Base-by-base conservation (phyloP, 129 eudicot species). In the Flaveria brownii region DNA sequence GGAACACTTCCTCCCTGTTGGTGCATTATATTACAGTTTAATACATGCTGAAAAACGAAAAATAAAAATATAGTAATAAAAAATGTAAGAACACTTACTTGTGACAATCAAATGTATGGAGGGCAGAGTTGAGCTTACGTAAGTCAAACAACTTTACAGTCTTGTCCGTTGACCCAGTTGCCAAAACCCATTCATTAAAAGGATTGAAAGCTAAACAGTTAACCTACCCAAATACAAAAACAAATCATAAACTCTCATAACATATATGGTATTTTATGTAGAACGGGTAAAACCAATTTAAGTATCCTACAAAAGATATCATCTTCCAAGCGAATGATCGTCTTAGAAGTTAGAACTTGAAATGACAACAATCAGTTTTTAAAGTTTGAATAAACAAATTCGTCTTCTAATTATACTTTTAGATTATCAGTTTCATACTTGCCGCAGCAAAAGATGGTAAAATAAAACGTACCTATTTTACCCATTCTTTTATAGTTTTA, bases 161-260 rank as follows among this genome's bases (percentile, higher is more conserved):
- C 85, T 88, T 94, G 82, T 94, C 98, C 1, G 98, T 87, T 13
- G 98, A 94, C 7, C 98, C 98, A 1, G 98, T 94, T 18, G 98
- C 98, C 73, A 94, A 69, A 75, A 94, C 89, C 98, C 98, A 93
- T 57, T 93, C 98, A 71, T 93, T 93, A 46, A 91, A 85, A n/a
- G 98, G 97, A 59, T 93, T 93, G 60, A 94, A 94, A 30, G 98
- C 93, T 70, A 94, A 84, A 80, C 96, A 91, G 71, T 94, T 94
- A 41, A 94, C 98, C 97, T 93, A 61, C 62, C 65, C 59, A 69
- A 74, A 70, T 39, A 72, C 46, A 16, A 17, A 36, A 70, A 6
- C 20, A 57, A 73, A 42, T 70, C 43, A 72, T 78, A 9, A 51
- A 59, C 41, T 67, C 39, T 15, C 18, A 12, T 45, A 23, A 54